Evolutionary conservation across 495 filamentous ascomycete species (phyloP).

Genomic region (Podospora pseudocomata): DNA sequence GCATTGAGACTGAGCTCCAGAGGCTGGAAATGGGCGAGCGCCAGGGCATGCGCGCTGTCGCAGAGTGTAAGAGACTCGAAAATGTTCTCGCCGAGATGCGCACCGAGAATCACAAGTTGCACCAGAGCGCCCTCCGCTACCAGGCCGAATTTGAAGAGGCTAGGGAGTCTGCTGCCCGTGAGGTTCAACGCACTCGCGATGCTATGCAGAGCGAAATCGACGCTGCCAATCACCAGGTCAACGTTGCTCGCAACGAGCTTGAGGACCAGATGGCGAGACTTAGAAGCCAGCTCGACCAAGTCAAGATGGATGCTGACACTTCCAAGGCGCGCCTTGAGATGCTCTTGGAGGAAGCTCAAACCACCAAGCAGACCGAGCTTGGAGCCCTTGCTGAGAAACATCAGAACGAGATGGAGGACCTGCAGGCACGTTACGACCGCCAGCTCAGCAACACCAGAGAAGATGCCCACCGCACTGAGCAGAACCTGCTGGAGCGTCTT

Average conservation of each 20-base stretch:
- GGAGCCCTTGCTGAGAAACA: slow-evolving; percentile 66
- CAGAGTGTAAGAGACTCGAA: slow-evolving; percentile 61
- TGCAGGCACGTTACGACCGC: slow-evolving; percentile 66
- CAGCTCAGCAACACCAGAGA: slow-evolving; percentile 66
- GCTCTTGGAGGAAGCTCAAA: slow-evolving; percentile 70
- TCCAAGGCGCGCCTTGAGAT: slow-evolving; percentile 69
- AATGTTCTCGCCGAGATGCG: slow-evolving; percentile 60
- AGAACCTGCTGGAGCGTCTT: slow-evolving; percentile 65
- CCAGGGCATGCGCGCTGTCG: slow-evolving; percentile 57
- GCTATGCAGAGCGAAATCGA: slow-evolving; percentile 80
- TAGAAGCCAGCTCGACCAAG: slow-evolving; percentile 65
- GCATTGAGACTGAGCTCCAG: slow-evolving; percentile 74
- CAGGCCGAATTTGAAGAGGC: slow-evolving; percentile 82
- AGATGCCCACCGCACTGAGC: slow-evolving; percentile 66
- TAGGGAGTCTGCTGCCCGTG: slow-evolving; percentile 66
- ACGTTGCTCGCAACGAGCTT: slow-evolving; percentile 70
- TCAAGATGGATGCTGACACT: slow-evolving; percentile 69
- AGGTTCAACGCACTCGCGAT: slow-evolving; percentile 72
- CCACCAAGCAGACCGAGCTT: slow-evolving; percentile 59
- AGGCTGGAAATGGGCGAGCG: slow-evolving; percentile 71
- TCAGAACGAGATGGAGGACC: slow-evolving; percentile 65
- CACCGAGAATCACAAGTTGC: slow-evolving; percentile 63
- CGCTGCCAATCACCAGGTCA: slow-evolving; percentile 74
- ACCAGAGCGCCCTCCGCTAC: slow-evolving; percentile 61
- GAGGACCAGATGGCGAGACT: slow-evolving; percentile 68